phyloP scores from a whole-genome alignment of 768 basidiomycete genomes.

The Agrocybe chaxingu region DNA sequence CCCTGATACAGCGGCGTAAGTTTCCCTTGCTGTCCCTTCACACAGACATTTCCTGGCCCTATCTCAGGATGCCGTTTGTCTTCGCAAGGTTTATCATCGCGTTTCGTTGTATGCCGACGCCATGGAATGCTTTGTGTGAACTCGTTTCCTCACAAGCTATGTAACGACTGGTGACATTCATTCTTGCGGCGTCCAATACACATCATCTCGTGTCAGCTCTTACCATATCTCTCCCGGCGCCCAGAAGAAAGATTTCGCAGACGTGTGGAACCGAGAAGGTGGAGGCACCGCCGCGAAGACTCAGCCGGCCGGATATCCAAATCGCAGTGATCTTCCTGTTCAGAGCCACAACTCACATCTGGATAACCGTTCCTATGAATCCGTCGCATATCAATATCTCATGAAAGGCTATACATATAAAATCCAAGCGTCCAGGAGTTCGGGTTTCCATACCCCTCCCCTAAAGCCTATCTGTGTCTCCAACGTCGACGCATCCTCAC shows the following conservation, averaged over 20 bases:
- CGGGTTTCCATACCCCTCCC: slow-evolving; percentile 22
- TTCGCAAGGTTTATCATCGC: too few relatives aligned
- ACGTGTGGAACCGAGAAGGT: slow-evolving; percentile 26
- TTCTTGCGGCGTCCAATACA: too few relatives aligned
- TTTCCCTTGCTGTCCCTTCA: too few relatives aligned
- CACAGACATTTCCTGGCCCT: too few relatives aligned
- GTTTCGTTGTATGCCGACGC: too few relatives aligned
- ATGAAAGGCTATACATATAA: slow-evolving; percentile 23
- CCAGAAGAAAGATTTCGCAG: slow-evolving; percentile 6
- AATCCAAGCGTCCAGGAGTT: slow-evolving; percentile 13
- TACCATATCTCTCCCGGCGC: slow-evolving; percentile 17
- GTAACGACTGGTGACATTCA: too few relatives aligned
- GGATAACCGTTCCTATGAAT: slow-evolving; percentile 21
- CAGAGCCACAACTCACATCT: slow-evolving; percentile 17
- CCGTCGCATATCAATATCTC: slow-evolving; percentile 13
- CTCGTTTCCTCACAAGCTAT: too few relatives aligned
- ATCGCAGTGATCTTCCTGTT: slow-evolving; percentile 22
- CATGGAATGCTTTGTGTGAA: too few relatives aligned
- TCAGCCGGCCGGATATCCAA: slow-evolving; percentile 17
- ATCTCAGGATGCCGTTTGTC: too few relatives aligned
- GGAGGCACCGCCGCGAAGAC: slow-evolving; percentile 19
- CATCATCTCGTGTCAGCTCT: background rate
- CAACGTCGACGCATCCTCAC: slow-evolving; percentile 17
- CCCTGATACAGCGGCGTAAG: too few relatives aligned
- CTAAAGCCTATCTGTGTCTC: slow-evolving; percentile 14